phyloP scores from a whole-genome alignment of 164 flowering plant genomes.

The Sedum album region DNA sequence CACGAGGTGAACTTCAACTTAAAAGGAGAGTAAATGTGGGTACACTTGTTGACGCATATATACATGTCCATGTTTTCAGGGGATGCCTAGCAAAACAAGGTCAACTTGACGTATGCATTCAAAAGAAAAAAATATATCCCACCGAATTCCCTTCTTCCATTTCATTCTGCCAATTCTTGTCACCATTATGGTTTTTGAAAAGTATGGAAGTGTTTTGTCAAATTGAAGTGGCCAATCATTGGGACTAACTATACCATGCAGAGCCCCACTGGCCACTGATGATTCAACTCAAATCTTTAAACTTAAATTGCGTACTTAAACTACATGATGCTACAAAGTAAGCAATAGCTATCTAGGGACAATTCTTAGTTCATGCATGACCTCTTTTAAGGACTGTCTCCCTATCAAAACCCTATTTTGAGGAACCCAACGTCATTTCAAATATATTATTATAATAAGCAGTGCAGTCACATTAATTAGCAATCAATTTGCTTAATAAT shows the following conservation, averaged over 20 bases:
- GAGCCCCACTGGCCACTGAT: not conserved
- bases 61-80: not conserved
- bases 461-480: not conserved
- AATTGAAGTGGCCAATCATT: not conserved
- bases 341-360: not conserved
- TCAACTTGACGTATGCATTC: not conserved
- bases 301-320: not conserved
- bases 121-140: not conserved
- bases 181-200: not conserved
- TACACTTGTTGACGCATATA: not conserved
- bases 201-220: not conserved
- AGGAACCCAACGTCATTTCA: not conserved
- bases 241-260: not conserved
- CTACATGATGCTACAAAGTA: not conserved
- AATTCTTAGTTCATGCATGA: not conserved
- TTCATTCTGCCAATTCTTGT: constrained; percentile 3
- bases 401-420: not conserved
- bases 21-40: not conserved
- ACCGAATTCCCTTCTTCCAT: not conserved
- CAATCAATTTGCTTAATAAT: not conserved
- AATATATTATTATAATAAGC: not conserved
- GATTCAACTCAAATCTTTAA: not conserved
- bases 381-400: not conserved
- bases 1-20: not conserved
- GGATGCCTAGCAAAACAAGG: not conserved